phyloP scores from a whole-genome alignment of 2,329 filamentous ascomycete genomes.

The Sporothrix luriei region DNA sequence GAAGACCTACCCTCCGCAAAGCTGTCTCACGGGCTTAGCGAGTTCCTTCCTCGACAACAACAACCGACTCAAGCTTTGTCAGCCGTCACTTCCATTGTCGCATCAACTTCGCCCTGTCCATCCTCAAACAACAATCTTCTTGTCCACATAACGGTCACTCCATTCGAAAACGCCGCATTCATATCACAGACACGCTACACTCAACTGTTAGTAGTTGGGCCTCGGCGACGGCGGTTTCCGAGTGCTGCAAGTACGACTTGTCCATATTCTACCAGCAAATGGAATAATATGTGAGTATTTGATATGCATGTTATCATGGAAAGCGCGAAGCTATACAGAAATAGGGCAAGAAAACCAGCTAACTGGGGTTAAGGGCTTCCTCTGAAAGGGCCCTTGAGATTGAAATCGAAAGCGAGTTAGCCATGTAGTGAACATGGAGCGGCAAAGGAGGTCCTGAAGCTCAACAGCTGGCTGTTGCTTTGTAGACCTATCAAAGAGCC shows the following conservation, averaged over 20 bases:
- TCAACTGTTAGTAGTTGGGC: neutral
- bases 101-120: neutral
- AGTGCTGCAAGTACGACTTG: neutral
- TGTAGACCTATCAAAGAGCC: neutral
- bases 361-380: neutral
- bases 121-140: neutral
- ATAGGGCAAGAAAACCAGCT: neutral
- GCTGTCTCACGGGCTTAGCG: neutral
- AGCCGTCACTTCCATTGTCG: neutral
- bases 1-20: neutral
- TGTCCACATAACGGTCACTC: too few relatives aligned
- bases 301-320: conserved; percentile 3
- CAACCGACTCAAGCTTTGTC: neutral
- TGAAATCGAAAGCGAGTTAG: neutral
- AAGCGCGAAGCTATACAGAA: conserved; percentile 7
- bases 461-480: neutral
- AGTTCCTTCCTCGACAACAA: neutral
- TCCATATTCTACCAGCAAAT: conserved; percentile 12
- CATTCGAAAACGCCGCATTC: neutral
- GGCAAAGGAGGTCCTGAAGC: neutral
- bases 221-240: neutral
- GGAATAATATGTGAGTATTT: neutral
- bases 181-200: neutral
- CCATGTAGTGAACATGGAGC: neutral
- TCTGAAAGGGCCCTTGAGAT: neutral